Base-by-base conservation (phyloP, 306 rosid species). In the Hippophae tibetana region DNA sequence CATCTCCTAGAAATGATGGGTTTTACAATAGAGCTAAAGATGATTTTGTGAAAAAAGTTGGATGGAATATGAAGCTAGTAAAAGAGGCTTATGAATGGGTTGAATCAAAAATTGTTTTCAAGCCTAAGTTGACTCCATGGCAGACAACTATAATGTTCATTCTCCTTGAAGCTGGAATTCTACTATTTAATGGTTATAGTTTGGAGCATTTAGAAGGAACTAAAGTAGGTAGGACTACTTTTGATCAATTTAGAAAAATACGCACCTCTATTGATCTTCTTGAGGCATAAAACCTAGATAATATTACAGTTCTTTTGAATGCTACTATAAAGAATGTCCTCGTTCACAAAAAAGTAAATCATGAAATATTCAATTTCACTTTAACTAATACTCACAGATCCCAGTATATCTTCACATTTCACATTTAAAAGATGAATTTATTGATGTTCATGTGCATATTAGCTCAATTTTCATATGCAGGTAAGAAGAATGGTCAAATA, bases 11-110 rank as follows among this genome's bases (percentile, higher is more conserved):
- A 73, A 88, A 88, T 69, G 85, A 83, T 0, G 89, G 89, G 0
- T 72, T 88, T 55, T 88, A 84, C 31, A 88, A 89, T 50, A 76
- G 96, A 80, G 87, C 89, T 56, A 88, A 89, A 70, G 73, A 76
- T 47, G 78, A 69, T n/a, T 88, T 65, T 78, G 76, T 78, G 2
- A 3, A 58, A 9, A 78, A 76, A 64, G 78, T 65, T 41, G 89
- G 84, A 25, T 84, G 83, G 89, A 82, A 84, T 65, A 71, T 68
- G 56, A 63, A 70, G n/a, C 65, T 69, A 13, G 96, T 82, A 6
- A 72, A 10, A 47, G 76, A 72, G 18, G 84, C 86, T 40, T 88
- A 84, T 53, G 67, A 78, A 54, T 84, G 94, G 94, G 87, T 84
- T 56, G 94, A 88, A 65, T 80, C 94, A 5, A 78, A 75, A 73